Percentiles rank a stretch among this genome's conserved stretches.
These are phyloP conservation scores for Saccharomyces uvarum DNA, from an alignment of 1,139 yeast species.

Conservation along the genomic window DNA sequence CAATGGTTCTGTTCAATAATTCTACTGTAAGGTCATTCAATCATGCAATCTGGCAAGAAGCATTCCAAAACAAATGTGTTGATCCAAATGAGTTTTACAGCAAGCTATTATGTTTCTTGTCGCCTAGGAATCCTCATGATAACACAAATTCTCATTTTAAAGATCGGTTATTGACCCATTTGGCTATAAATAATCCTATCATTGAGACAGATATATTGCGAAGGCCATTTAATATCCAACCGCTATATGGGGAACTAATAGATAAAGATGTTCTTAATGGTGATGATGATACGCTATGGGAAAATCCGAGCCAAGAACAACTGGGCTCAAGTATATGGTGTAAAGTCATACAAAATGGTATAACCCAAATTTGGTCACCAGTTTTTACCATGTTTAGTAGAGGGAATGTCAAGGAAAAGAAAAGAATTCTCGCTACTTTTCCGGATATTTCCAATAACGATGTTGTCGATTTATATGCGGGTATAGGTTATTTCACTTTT, in stretches of 20 bases:
- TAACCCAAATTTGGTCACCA: constrained; percentile 80
- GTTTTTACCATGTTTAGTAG: constrained; percentile 78
- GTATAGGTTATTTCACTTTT: constrained; percentile 79
- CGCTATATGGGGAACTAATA: constrained; percentile 51
- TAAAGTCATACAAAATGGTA: constrained; percentile 60
- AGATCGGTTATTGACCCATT: constrained; percentile 40
- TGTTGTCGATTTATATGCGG: constrained; percentile 69
- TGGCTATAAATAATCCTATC: constrained; percentile 69
- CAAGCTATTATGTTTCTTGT: constrained; percentile 18
- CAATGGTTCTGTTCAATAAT: constrained; percentile 50
- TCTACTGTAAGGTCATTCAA: constrained; percentile 37
- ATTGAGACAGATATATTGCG: constrained; percentile 45
- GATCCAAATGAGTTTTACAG: constrained; percentile 23
- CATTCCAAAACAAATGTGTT: constrained; percentile 13
- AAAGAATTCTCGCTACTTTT: constrained; percentile 46
- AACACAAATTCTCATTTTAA: constrained; percentile 17
- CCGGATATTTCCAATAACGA: constrained; percentile 34
- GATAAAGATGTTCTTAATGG: constrained; percentile 13
- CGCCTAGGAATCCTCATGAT: background rate
- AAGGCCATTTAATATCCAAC: constrained; percentile 54
- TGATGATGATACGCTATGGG: constrained; percentile 25
- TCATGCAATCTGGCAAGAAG: constrained; percentile 32
- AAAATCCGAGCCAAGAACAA: constrained; percentile 39
- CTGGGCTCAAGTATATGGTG: constrained; percentile 65
- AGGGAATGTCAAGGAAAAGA: constrained; percentile 82